Evolutionary conservation across 441 rosid species (phyloP).

Genomic region (Brassica balearica): DNA sequence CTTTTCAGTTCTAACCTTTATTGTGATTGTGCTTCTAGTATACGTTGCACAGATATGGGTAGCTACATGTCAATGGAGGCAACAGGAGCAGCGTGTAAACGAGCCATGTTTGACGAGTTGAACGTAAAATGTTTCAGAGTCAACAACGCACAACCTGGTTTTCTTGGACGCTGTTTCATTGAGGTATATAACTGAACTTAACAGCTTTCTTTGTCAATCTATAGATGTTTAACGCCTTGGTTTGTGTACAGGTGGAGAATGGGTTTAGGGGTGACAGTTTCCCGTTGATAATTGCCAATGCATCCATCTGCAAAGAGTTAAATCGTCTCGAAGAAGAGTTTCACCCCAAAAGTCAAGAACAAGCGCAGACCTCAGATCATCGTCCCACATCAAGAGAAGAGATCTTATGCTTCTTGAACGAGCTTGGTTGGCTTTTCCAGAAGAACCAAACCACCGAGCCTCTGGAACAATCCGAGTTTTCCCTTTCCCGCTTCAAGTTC

Average conservation of each 20-base stretch:
- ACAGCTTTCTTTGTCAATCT: constrained; percentile 8
- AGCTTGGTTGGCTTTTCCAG: constrained; percentile 96
- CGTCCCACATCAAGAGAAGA: constrained; percentile 67
- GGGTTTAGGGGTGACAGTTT: constrained; percentile 86
- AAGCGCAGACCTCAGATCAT: constrained; percentile 45
- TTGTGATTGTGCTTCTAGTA: constrained; percentile 49
- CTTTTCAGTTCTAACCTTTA: constrained; percentile 24
- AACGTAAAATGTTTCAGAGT: constrained; percentile 58
- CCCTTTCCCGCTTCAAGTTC: constrained; percentile 75
- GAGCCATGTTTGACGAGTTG: constrained; percentile 60
- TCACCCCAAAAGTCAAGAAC: constrained; percentile 51
- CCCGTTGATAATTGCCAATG: constrained; percentile 83
- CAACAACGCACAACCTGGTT: constrained; percentile 46
- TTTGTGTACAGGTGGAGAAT: constrained; percentile 74
- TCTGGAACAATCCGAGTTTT: constrained; percentile 49
- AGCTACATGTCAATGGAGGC: constrained; percentile 69
- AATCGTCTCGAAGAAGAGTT: constrained; percentile 74
- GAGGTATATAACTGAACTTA: constrained; percentile 60
- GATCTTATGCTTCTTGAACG: constrained; percentile 75
- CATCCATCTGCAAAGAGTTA: constrained; percentile 79
- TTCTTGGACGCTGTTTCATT: constrained; percentile 78
- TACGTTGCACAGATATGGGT: constrained; percentile 70
- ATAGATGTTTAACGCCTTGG: constrained; percentile 18
- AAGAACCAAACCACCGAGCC: constrained; percentile 50
- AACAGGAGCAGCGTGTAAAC: constrained; percentile 44